Conservation (phyloP, 352 stramenopile genomes). For the Discostella stelligera region DNA sequence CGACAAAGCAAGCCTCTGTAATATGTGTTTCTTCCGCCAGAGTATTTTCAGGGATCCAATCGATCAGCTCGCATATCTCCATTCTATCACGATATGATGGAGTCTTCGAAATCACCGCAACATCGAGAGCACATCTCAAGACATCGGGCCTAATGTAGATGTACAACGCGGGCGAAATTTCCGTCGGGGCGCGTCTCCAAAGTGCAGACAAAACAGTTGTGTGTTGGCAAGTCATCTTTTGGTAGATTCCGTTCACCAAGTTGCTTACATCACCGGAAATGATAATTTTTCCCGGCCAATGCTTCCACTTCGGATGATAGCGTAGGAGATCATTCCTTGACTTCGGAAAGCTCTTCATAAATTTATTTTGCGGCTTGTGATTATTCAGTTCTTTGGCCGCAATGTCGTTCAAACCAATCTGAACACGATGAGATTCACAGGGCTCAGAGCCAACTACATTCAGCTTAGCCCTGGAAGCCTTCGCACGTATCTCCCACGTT, state of each 20-base stretch:
- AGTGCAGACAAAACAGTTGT: slow-evolving; percentile 55
- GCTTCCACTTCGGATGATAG: slow-evolving; percentile 70
- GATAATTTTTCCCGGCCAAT: slow-evolving; percentile 59
- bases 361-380: slow-evolving; percentile 19
- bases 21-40: slow-evolving; percentile 39
- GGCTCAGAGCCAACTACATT: slow-evolving; percentile 46
- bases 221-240: slow-evolving; percentile 44
- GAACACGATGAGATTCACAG: slow-evolving; percentile 42
- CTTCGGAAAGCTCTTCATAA: slow-evolving; percentile 48
- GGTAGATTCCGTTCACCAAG: slow-evolving; percentile 56
- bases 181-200: slow-evolving; percentile 47
- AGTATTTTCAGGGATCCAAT: slow-evolving; percentile 54
- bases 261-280: slow-evolving; percentile 36
- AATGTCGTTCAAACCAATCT: slow-evolving; percentile 51
- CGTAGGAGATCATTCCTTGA: slow-evolving; percentile 50
- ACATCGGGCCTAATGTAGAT: slow-evolving; percentile 68
- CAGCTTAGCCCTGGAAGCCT: slow-evolving; percentile 31
- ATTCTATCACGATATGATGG: slow-evolving; percentile 45
- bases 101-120: slow-evolving; percentile 63
- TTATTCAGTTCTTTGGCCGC: slow-evolving; percentile 36
- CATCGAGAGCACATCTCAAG: slow-evolving; percentile 52
- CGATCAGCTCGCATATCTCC: slow-evolving; percentile 44
- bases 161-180: slow-evolving; percentile 50
- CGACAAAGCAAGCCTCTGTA: slow-evolving; percentile 45
- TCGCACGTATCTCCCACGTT: slow-evolving; percentile 46